A percentile compares a stretch with the other conserved stretches of the same genome.
These are phyloP conservation scores for Hymenoscyphus infarciens DNA, from an alignment of 2,329 filamentous ascomycete species.

Conservation along the genomic window DNA sequence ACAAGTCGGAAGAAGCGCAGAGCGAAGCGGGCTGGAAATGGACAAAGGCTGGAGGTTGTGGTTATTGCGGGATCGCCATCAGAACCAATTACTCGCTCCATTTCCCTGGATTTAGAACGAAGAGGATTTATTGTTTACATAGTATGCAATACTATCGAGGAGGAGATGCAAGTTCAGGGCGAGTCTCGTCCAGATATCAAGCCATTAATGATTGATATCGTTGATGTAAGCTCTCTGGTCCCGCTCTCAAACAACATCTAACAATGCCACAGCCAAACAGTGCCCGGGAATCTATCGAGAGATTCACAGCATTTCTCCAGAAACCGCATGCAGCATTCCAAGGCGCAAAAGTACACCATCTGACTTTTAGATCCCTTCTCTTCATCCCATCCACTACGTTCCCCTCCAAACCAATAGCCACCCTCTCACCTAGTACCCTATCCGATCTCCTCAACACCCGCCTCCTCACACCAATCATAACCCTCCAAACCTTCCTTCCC, in stretches of 20 bases:
- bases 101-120: conserved; percentile 83
- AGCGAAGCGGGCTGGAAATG: conserved; percentile 75
- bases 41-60: conserved; percentile 79
- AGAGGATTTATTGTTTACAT: conserved; percentile 92
- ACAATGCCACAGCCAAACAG: conserved; percentile 54
- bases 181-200: conserved; percentile 79
- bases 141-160: conserved; percentile 79
- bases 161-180: conserved; percentile 73
- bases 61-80: conserved; percentile 86
- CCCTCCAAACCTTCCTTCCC: conserved; percentile 84
- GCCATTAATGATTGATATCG: conserved; percentile 77
- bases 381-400: conserved; percentile 80
- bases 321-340: conserved; percentile 73
- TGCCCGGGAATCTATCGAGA: conserved; percentile 65
- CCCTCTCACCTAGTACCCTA: conserved; percentile 77
- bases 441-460: conserved; percentile 91
- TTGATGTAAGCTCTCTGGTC: conserved; percentile 56
- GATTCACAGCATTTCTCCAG: conserved; percentile 68
- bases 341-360: conserved; percentile 69
- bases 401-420: conserved; percentile 78
- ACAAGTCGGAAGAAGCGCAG: conserved; percentile 59
- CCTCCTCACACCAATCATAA: conserved; percentile 82
- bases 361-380: conserved; percentile 75
- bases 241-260: conserved; percentile 12
- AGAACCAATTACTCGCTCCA: conserved; percentile 76